Conservation (phyloP, 768 basidiomycete genomes). For the Lenzites betulinus region DNA sequence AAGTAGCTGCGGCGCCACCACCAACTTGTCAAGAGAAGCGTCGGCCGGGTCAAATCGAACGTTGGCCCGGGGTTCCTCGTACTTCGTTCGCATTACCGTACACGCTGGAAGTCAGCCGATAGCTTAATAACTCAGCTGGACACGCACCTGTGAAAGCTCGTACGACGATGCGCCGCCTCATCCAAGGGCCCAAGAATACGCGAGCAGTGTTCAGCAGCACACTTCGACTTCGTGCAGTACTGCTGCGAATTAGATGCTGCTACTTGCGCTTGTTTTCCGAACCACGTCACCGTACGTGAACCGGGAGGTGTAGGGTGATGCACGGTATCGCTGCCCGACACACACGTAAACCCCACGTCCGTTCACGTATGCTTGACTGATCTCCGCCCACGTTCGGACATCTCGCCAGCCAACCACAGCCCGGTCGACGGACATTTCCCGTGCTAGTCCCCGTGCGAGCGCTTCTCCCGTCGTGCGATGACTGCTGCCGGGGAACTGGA, state of each 20-base stretch:
- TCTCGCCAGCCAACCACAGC: background rate
- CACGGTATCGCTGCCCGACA: background rate
- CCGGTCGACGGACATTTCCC: conserved; percentile 1
- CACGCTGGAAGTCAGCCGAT: background rate
- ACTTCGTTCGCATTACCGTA: background rate
- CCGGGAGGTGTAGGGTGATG: conserved; percentile 4
- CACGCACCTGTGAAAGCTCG: background rate
- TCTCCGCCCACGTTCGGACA: background rate
- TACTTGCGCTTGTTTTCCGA: no score
- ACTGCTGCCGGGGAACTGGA: background rate
- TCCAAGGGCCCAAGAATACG: background rate
- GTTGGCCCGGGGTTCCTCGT: background rate
- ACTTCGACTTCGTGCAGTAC: no score
- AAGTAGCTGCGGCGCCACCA: background rate
- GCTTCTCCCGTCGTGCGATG: conserved; percentile 6
- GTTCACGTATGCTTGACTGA: background rate
- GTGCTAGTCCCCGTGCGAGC: background rate
- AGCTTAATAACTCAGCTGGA: background rate
- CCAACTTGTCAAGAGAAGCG: background rate
- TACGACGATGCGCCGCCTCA: background rate
- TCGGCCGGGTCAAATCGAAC: background rate
- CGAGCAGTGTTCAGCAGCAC: no score
- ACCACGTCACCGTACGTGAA: conserved; percentile 12
- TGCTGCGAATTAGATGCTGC: no score
- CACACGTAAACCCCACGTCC: conserved; percentile 1